Evolutionary conservation across 768 basidiomycete genomes (phyloP).

Genomic region (Suillus alpinus): DNA sequence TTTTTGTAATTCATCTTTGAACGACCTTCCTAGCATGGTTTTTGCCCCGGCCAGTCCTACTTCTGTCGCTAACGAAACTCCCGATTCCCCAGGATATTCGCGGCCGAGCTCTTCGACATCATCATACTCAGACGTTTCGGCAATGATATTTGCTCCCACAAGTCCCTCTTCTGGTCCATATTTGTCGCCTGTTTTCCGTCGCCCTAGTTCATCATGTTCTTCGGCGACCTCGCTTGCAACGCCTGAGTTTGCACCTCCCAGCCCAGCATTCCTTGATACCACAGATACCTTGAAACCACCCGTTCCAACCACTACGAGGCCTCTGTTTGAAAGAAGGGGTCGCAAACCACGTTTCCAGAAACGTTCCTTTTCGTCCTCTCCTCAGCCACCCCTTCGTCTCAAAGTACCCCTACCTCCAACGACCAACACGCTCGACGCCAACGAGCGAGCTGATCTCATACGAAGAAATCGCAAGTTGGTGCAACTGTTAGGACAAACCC

Average conservation of each 20-base stretch:
- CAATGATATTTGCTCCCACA: constrained; percentile 28
- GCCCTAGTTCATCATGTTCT: constrained; percentile 21
- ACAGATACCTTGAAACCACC: constrained; percentile 35
- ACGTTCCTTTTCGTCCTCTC: constrained; percentile 30
- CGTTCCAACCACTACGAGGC: constrained; percentile 46
- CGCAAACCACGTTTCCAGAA: constrained; percentile 18
- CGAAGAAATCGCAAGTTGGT: constrained; percentile 74
- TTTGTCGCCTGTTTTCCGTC: constrained; percentile 9
- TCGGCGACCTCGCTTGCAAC: constrained; percentile 28
- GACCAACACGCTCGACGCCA: constrained; percentile 61
- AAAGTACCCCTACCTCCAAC: constrained; percentile 51
- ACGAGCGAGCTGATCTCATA: constrained; percentile 70
- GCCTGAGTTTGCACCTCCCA: constrained; percentile 27
- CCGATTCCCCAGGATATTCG: constrained; percentile 10
- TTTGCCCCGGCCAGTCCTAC: constrained; percentile 31
- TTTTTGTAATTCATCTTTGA: constrained; percentile 15
- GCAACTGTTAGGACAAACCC: constrained; percentile 75
- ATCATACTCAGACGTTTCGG: constrained; percentile 23
- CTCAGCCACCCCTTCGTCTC: constrained; percentile 13
- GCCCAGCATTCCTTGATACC: constrained; percentile 5
- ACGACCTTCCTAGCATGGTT: constrained; percentile 29
- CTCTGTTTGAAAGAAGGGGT: constrained; percentile 37
- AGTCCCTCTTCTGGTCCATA: constrained; percentile 20
- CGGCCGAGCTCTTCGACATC: constrained; percentile 9
- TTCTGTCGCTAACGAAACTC: neutral